A percentile compares a stretch with the other conserved stretches of the same genome.
These are phyloP conservation scores for Cavenderia fasciculata DNA, from an alignment of 78 protist genomes.

Conservation along the genomic window DNA sequence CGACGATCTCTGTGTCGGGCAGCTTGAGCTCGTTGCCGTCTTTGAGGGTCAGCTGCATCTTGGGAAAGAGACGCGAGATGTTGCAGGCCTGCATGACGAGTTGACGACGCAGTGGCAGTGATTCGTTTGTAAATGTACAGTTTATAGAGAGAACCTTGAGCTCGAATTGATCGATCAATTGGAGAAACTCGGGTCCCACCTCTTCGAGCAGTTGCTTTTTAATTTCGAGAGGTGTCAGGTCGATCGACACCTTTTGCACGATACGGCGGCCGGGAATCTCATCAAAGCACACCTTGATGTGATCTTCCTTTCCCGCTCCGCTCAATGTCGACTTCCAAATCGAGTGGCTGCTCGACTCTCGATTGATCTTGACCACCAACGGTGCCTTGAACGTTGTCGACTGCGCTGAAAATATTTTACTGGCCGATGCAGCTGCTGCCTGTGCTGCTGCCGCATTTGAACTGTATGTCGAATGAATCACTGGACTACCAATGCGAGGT, in stretches of 20 bases:
- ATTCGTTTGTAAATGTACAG: slow-evolving; percentile 19
- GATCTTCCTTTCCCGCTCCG: slow-evolving; percentile 27
- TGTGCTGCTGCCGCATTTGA: neutral
- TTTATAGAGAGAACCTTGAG: slow-evolving; percentile 48
- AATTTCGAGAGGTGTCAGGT: slow-evolving; percentile 34
- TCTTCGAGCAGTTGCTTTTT: slow-evolving; percentile 51
- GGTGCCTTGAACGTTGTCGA: neutral
- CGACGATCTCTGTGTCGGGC: slow-evolving; percentile 3
- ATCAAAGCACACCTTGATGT: slow-evolving; percentile 40
- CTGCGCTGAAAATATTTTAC: neutral
- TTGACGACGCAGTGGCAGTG: slow-evolving; percentile 61
- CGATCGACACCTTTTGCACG: slow-evolving; percentile 55
- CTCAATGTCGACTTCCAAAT: slow-evolving; percentile 50
- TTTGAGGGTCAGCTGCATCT: slow-evolving; percentile 16
- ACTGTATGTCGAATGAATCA: neutral
- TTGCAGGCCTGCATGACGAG: slow-evolving; percentile 72
- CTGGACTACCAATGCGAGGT: neutral
- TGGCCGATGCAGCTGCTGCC: neutral
- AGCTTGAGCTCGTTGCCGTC: neutral
- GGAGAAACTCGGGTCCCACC: slow-evolving; percentile 6
- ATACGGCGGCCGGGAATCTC: slow-evolving; percentile 50
- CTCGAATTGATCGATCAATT: slow-evolving; percentile 30
- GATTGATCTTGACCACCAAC: slow-evolving; percentile 25
- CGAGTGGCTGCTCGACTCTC: neutral
- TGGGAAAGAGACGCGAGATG: slow-evolving; percentile 48